These are phyloP conservation scores for Cafeteria roenbergensis DNA, from an alignment of 108 stramenopile species.

Conservation along the genomic window DNA sequence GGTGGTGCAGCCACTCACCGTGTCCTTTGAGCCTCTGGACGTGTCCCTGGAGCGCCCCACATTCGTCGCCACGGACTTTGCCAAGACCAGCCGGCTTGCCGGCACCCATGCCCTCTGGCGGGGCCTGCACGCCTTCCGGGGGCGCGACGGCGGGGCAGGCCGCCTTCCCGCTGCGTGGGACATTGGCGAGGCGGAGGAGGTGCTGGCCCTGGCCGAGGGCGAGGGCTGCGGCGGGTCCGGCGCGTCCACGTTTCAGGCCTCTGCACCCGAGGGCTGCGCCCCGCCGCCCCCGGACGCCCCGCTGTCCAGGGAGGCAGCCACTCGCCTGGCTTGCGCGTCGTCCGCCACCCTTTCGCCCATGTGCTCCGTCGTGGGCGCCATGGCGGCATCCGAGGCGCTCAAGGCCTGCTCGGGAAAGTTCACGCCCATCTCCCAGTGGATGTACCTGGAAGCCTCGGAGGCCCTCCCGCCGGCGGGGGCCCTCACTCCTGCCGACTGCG, in stretches of 20 bases:
- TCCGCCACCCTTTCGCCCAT: conserved; percentile 75
- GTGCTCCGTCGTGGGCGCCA: conserved; percentile 84
- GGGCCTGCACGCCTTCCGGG: conserved; percentile 53
- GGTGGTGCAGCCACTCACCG: conserved; percentile 62
- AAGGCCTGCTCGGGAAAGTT: conserved; percentile 97
- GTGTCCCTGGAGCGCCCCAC: conserved; percentile 69
- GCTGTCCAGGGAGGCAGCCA: conserved; percentile 26
- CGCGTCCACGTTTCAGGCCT: background rate
- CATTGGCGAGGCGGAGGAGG: conserved; percentile 46
- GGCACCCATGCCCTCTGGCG: conserved; percentile 69
- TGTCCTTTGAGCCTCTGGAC: conserved; percentile 63
- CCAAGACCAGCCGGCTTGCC: conserved; percentile 80
- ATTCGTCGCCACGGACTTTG: conserved; percentile 87
- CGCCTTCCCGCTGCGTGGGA: conserved; percentile 64
- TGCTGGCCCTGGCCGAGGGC: conserved; percentile 18
- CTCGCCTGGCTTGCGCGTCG: conserved; percentile 51
- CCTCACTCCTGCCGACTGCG: conserved; percentile 17
- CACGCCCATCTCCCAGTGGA: conserved; percentile 83
- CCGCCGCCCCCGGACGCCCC: conserved; percentile 38
- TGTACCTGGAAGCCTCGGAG: conserved; percentile 91
- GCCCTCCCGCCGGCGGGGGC: conserved; percentile 48
- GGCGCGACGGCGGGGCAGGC: conserved; percentile 31
- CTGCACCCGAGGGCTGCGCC: background rate
- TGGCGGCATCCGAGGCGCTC: conserved; percentile 96
- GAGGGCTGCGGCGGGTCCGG: background rate